phyloP scores from a whole-genome alignment of 352 stramenopile species.

The Phytophthora sansomeana region DNA sequence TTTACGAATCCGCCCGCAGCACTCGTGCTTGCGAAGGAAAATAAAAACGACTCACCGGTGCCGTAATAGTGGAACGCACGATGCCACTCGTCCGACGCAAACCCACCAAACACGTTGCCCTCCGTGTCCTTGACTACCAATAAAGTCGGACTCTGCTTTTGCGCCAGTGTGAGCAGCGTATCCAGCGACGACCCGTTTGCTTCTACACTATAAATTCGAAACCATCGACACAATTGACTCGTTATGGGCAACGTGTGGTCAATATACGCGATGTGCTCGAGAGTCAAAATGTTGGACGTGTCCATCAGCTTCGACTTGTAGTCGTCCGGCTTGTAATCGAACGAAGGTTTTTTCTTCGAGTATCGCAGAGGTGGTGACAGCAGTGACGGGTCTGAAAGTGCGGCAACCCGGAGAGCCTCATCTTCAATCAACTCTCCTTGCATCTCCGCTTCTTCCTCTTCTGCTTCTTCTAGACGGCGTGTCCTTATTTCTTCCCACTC shows the following conservation, averaged over 20 bases:
- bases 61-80: conserved; percentile 89
- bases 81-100: conserved; percentile 83
- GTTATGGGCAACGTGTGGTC: conserved; percentile 81
- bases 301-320: conserved; percentile 82
- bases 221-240: conserved; percentile 84
- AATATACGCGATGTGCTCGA: conserved; percentile 75
- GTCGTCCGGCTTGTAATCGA: conserved; percentile 66
- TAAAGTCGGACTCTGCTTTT: conserved; percentile 79
- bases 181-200: conserved; percentile 80
- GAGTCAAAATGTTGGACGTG: conserved; percentile 72
- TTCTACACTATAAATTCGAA: conserved; percentile 82
- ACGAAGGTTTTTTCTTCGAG: conserved; percentile 59
- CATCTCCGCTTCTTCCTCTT: conserved; percentile 40
- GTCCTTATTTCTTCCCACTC: conserved; percentile 71
- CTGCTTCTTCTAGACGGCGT: conserved; percentile 31
- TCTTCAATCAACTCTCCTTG: conserved; percentile 34
- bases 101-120: conserved; percentile 86
- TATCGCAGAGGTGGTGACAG: conserved; percentile 33
- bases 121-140: conserved; percentile 84
- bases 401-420: conserved; percentile 36
- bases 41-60: conserved; percentile 90
- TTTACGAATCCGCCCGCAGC: conserved; percentile 62
- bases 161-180: conserved; percentile 70
- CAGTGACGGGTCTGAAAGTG: conserved; percentile 20
- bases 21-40: conserved; percentile 70